Evolutionary conservation across 2,329 filamentous ascomycete genomes (phyloP).

Genomic region (Colletotrichum sp.): DNA sequence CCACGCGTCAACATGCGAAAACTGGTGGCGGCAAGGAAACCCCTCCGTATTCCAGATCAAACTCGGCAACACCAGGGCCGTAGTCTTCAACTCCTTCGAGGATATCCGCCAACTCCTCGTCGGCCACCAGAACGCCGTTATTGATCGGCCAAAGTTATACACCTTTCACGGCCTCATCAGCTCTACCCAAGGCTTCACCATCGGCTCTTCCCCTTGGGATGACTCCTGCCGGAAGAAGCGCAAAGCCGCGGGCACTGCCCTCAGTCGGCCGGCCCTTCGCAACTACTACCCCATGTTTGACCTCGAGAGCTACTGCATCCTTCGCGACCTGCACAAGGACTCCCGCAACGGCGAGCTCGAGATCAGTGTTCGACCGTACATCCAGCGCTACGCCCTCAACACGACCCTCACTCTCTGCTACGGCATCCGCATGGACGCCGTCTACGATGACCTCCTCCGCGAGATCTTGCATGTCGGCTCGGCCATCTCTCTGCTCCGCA

Average conservation of each 20-base stretch:
- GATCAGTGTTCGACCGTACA: not conserved
- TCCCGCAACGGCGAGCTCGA: not conserved
- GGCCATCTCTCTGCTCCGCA: constrained; percentile 76
- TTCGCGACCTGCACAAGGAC: not conserved
- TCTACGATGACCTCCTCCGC: constrained; percentile 69
- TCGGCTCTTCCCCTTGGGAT: not conserved
- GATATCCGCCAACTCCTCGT: not conserved
- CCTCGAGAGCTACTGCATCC: not conserved
- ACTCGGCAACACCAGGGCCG: not conserved
- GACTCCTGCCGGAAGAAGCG: not conserved
- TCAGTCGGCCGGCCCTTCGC: not conserved
- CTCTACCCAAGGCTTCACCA: not conserved
- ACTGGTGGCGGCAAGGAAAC: not conserved
- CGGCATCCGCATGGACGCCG: constrained; percentile 75
- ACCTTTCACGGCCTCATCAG: not conserved
- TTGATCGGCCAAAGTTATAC: not conserved
- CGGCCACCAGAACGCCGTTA: not conserved
- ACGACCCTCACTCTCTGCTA: constrained; percentile 82
- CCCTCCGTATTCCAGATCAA: not conserved
- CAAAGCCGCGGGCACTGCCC: not conserved
- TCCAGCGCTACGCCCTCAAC: constrained; percentile 67
- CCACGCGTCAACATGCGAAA: not conserved
- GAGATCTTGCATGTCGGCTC: constrained; percentile 81
- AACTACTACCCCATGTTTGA: not conserved
- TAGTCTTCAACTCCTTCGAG: not conserved